phyloP scores from a whole-genome alignment of 2,329 filamentous ascomycete species.

The Atkinsonella hypoxylon region DNA sequence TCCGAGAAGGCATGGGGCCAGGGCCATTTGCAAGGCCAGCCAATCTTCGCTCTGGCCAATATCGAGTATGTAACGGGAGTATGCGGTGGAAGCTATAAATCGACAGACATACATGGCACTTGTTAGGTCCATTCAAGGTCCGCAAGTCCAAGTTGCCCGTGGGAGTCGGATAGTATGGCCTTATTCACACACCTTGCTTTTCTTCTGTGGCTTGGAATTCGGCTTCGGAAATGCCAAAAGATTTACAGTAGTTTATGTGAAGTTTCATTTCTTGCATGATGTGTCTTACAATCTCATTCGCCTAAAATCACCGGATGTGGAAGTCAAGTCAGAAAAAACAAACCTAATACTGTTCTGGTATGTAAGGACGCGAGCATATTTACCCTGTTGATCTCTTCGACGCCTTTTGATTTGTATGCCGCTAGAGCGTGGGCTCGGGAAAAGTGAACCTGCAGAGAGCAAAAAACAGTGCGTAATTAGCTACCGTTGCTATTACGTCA shows the following conservation, averaged over 20 bases:
- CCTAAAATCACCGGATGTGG: constrained; percentile 12
- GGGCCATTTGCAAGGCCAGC: constrained; percentile 71
- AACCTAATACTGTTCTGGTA: not conserved
- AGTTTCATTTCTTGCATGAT: constrained; percentile 70
- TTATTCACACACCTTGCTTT: constrained; percentile 40
- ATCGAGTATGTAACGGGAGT: constrained; percentile 79
- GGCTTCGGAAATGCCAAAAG: constrained; percentile 62
- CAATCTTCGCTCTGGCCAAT: constrained; percentile 80
- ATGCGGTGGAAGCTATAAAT: constrained; percentile 58
- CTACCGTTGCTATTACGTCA: not conserved
- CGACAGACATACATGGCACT: not conserved
- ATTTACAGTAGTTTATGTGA: constrained; percentile 71
- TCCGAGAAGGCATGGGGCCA: constrained; percentile 82
- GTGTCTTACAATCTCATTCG: constrained; percentile 53
- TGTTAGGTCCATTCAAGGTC: not conserved
- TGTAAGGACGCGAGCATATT: constrained; percentile 6
- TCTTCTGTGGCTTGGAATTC: constrained; percentile 67
- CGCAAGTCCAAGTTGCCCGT: not conserved
- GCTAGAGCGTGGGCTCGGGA: constrained; percentile 75
- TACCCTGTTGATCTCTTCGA: constrained; percentile 59
- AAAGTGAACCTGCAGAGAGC: constrained; percentile 57
- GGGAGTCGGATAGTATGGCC: not conserved
- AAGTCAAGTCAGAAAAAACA: not conserved
- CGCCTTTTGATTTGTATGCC: constrained; percentile 68
- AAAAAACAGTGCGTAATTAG: not conserved